Evolutionary conservation across 441 rosid genomes (phyloP).

Genomic region (Gossypium trilobum): DNA sequence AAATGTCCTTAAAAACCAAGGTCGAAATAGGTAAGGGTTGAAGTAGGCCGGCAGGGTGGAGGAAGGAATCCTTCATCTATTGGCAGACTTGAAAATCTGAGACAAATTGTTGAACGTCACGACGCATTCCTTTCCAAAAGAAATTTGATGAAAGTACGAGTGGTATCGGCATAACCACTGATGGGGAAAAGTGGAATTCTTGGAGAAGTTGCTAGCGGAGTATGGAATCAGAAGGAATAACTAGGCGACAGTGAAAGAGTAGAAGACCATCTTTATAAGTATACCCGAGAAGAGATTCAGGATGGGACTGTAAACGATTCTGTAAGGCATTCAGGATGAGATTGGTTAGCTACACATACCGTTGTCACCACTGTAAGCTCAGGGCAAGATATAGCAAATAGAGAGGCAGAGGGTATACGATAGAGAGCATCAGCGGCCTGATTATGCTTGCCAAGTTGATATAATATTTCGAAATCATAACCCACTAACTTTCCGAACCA

Average conservation of each 20-base stretch:
- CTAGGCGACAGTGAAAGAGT: not conserved
- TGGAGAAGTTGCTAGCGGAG: not conserved
- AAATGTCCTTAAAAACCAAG: not conserved
- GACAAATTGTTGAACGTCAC: not conserved
- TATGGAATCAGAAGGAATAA: not conserved
- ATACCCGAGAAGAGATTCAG: not conserved
- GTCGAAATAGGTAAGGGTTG: not conserved
- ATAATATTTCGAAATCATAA: not conserved
- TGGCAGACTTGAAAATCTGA: not conserved
- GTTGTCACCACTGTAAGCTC: too few species aligned
- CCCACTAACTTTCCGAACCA: not conserved
- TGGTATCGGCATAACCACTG: not conserved
- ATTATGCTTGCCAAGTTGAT: not conserved
- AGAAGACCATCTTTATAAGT: not conserved
- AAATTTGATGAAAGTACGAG: not conserved
- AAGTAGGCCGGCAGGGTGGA: not conserved
- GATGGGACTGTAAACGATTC: not conserved
- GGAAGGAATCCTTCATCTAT: not conserved
- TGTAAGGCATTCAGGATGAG: not conserved
- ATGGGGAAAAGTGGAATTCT: not conserved
- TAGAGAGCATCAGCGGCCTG: not conserved
- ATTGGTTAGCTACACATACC: too few species aligned
- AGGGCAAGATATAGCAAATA: not conserved
- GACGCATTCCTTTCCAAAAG: not conserved
- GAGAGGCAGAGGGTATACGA: not conserved